phyloP scores from a whole-genome alignment of 169 alveolate species.

The Eimeria tenella region DNA sequence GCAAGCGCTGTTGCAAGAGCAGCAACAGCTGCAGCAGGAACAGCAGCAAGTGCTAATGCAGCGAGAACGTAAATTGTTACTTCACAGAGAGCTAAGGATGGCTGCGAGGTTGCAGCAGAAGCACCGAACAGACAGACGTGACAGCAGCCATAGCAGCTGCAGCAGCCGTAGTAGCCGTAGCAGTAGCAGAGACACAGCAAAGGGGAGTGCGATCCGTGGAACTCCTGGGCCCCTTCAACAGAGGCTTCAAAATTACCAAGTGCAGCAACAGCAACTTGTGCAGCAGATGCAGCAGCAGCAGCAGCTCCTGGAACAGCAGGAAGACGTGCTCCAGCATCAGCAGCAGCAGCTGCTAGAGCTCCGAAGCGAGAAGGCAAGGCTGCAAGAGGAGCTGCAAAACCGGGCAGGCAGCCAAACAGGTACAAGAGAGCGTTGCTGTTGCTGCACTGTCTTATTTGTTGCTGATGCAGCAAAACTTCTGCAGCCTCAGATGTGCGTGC shows the following conservation, averaged over 20 bases:
- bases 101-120: conserved; percentile 57
- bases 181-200: conserved; percentile 21
- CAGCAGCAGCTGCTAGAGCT: conserved; percentile 48
- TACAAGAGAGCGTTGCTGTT: neutral
- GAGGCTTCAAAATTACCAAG: conserved; percentile 4
- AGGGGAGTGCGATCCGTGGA: neutral
- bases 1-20: conserved; percentile 57
- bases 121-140: neutral
- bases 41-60: conserved; percentile 60
- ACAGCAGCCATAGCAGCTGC: conserved; percentile 37
- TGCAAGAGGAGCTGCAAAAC: conserved; percentile 14
- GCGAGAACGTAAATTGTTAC: conserved; percentile 34
- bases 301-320: conserved; percentile 60
- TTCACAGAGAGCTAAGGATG: conserved; percentile 54
- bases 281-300: conserved; percentile 72
- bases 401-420: neutral
- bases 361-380: conserved; percentile 51
- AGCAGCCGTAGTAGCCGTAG: conserved; percentile 54
- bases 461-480: neutral
- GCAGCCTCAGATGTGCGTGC: conserved; percentile 7
- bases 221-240: neutral
- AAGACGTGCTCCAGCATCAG: conserved; percentile 61
- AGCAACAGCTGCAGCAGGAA: conserved; percentile 51
- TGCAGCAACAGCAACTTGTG: conserved; percentile 63
- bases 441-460: neutral